These are phyloP conservation scores for Talaromyces verruculosus DNA, from an alignment of 2,329 filamentous ascomycete species.

Conservation along the genomic window DNA sequence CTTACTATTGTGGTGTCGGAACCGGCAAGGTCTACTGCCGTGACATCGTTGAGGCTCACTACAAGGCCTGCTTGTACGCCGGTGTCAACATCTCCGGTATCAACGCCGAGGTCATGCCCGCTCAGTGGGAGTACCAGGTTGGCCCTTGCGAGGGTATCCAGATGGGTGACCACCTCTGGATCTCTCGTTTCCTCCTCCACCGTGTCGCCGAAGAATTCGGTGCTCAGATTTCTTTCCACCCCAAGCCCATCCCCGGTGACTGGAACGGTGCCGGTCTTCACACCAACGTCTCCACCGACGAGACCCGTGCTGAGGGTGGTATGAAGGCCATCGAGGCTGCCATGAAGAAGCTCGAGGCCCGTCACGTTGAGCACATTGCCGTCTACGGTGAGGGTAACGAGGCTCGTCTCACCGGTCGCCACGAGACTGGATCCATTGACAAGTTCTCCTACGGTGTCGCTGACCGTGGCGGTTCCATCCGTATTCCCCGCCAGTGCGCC, in stretches of 20 bases:
- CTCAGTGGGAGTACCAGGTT: constrained; percentile 98
- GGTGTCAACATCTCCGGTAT: constrained; percentile 94
- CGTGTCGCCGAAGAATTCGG: constrained; percentile 95
- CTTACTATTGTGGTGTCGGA: constrained; percentile 98
- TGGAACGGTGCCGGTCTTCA: constrained; percentile 97
- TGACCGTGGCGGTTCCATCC: constrained; percentile 91
- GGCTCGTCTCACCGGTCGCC: constrained; percentile 83
- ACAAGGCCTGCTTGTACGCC: constrained; percentile 85
- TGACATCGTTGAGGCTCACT: constrained; percentile 95
- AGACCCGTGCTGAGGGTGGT: constrained; percentile 86
- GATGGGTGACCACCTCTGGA: constrained; percentile 96
- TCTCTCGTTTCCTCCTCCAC: constrained; percentile 83
- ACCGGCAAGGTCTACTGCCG: constrained; percentile 96
- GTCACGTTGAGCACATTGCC: constrained; percentile 80
- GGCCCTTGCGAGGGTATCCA: constrained; percentile 84
- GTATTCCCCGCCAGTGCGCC: constrained; percentile 81
- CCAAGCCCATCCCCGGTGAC: constrained; percentile 92
- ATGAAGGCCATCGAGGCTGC: constrained; percentile 91
- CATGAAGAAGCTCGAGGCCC: constrained; percentile 78
- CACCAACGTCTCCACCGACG: constrained; percentile 87
- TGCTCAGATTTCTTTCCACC: constrained; percentile 89
- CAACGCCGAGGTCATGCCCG: constrained; percentile 98
- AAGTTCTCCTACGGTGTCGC: constrained; percentile 92
- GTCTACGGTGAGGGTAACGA: constrained; percentile 97
- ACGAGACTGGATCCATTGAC: constrained; percentile 94